These are phyloP conservation scores for Penicillium crustosum DNA, from an alignment of 2,329 filamentous ascomycete species.

Conservation along the genomic window DNA sequence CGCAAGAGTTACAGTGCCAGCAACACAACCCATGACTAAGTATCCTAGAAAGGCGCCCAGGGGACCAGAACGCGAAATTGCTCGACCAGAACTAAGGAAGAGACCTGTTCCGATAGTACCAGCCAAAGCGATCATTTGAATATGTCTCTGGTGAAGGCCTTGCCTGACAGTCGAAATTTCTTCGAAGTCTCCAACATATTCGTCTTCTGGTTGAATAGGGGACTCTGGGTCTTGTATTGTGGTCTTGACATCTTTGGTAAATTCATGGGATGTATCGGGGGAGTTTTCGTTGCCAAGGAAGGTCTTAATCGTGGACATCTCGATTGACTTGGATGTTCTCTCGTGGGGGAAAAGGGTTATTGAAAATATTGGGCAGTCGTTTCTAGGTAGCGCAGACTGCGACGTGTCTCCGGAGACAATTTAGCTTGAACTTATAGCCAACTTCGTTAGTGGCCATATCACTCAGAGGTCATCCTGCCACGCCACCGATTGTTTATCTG, in stretches of 20 bases:
- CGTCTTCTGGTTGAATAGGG: neutral
- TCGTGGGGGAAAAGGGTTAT: neutral
- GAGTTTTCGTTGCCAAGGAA: neutral
- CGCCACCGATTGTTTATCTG: neutral
- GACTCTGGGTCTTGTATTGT: neutral
- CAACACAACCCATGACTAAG: constrained; percentile 12
- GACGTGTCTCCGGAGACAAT: neutral
- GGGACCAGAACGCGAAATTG: constrained; percentile 12
- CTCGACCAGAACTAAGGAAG: constrained; percentile 14
- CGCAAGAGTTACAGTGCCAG: constrained; percentile 8
- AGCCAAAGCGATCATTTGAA: neutral
- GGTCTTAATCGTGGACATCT: neutral
- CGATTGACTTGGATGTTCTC: neutral
- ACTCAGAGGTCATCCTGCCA: neutral
- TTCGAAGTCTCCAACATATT: neutral
- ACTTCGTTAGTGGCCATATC: neutral
- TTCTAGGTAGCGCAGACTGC: neutral
- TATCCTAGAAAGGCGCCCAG: constrained; percentile 12
- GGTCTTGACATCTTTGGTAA: neutral
- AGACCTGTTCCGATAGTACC: constrained; percentile 10
- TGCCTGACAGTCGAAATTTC: neutral
- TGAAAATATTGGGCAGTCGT: neutral
- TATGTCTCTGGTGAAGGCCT: neutral
- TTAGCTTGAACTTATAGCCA: neutral
- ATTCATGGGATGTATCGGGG: neutral